A percentile compares a stretch with the other conserved stretches of the same genome.
phyloP scores from a whole-genome alignment of 495 filamentous ascomycete genomes.

The Daldinia childiae region DNA sequence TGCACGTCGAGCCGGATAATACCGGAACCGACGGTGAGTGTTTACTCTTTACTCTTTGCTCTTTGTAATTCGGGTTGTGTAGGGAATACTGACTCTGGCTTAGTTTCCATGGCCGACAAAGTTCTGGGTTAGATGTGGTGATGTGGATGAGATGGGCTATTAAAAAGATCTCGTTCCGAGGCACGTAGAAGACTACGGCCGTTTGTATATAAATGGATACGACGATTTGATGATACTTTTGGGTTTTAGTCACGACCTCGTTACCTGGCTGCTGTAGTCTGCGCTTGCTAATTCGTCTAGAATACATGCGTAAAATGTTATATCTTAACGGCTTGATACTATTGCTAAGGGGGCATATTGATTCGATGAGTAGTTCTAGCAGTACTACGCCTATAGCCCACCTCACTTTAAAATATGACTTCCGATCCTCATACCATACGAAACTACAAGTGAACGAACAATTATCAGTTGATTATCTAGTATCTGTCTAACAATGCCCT shows the following conservation, averaged over 20 bases:
- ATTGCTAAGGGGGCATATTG: background rate
- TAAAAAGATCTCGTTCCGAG: background rate
- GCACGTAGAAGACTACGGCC: background rate
- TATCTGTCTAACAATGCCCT: conserved; percentile 5
- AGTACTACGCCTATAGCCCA: background rate
- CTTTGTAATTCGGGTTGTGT: background rate
- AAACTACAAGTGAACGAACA: background rate
- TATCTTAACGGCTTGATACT: background rate
- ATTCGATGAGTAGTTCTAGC: background rate
- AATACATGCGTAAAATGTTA: background rate
- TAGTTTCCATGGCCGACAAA: conserved; percentile 77
- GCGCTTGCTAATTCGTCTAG: background rate
- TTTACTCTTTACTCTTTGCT: no score
- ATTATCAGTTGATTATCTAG: conserved; percentile 2
- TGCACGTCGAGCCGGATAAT: conserved; percentile 91
- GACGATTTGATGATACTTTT: background rate
- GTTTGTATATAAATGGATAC: background rate
- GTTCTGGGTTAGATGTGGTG: conserved; percentile 64
- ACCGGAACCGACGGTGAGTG: conserved; percentile 81
- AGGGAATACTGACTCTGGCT: conserved; percentile 7
- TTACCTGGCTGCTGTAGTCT: background rate
- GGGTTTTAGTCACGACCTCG: background rate
- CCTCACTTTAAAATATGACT: background rate
- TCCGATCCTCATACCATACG: no score
- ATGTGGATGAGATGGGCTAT: background rate